Conservation (phyloP, 257 asterid species). For the Datura wrightii region DNA sequence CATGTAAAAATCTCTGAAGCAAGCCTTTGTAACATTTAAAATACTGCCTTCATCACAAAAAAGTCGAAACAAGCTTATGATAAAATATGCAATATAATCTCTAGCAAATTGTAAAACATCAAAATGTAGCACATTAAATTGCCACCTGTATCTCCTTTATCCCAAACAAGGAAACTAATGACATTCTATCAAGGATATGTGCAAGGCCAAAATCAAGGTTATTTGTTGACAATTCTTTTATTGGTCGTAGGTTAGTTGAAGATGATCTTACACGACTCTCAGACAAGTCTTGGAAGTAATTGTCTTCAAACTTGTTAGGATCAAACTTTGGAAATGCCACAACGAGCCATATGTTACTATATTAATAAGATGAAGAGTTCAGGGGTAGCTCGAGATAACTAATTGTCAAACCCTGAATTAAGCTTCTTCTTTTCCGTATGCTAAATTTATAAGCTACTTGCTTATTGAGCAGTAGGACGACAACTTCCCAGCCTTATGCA, state of each 20-base stretch:
- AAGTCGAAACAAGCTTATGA: neutral
- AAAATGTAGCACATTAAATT: neutral
- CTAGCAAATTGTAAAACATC: neutral
- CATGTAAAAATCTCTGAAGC: neutral
- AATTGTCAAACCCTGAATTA: neutral
- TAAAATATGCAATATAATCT: neutral
- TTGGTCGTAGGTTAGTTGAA: slow-evolving; percentile 12
- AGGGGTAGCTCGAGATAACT: neutral
- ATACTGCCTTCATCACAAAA: neutral
- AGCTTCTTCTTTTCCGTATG: neutral
- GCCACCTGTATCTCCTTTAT: neutral
- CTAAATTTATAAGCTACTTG: neutral
- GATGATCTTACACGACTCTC: neutral
- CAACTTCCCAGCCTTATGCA: neutral
- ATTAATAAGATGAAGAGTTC: neutral
- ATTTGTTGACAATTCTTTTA: neutral
- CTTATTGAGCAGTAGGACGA: neutral
- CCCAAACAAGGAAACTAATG: neutral
- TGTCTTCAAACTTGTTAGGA: neutral
- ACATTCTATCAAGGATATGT: neutral
- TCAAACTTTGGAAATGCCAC: neutral
- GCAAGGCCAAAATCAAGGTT: neutral
- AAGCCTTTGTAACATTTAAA: neutral
- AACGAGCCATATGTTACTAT: neutral
- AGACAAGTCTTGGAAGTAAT: neutral